Conservation (phyloP, 768 basidiomycete species). For the Kwoniella bestiolae region DNA sequence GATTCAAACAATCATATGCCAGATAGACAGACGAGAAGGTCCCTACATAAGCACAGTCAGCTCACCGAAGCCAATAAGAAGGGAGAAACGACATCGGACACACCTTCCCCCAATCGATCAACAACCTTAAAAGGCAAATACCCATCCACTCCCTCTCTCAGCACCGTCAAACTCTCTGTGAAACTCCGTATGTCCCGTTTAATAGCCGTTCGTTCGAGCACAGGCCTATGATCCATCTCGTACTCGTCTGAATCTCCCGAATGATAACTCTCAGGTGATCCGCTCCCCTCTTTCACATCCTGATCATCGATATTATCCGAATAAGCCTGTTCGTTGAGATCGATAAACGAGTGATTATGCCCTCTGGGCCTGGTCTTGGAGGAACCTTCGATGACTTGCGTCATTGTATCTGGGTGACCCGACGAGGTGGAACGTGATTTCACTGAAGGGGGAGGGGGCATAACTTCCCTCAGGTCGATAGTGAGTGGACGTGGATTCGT, state of each 20-base stretch:
- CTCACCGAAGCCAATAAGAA: too few species aligned
- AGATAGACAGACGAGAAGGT: slow-evolving; percentile 99
- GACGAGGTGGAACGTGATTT: slow-evolving; percentile 16
- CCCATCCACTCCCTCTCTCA: slow-evolving; percentile 11
- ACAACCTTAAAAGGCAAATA: slow-evolving; percentile 72
- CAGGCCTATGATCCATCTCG: slow-evolving; percentile 52
- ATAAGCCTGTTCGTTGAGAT: slow-evolving; percentile 18
- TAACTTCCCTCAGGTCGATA: slow-evolving; percentile 17
- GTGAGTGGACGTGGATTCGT: background rate
- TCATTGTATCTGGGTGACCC: slow-evolving; percentile 19
- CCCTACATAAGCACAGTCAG: too few species aligned
- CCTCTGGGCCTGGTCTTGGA: background rate
- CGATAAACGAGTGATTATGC: slow-evolving; percentile 3
- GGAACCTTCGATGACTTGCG: slow-evolving; percentile 21
- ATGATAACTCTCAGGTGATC: slow-evolving; percentile 38
- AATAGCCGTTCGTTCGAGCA: slow-evolving; percentile 75
- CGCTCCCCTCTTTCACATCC: slow-evolving; percentile 28
- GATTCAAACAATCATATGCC: slow-evolving; percentile 77
- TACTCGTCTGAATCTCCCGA: slow-evolving; percentile 50
- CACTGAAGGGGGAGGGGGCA: slow-evolving; percentile 23
- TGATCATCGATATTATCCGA: slow-evolving; percentile 16
- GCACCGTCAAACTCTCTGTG: slow-evolving; percentile 66
- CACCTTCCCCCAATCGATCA: slow-evolving; percentile 85
- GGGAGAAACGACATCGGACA: slow-evolving; percentile 11
- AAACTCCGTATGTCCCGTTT: slow-evolving; percentile 76